phyloP scores from a whole-genome alignment of 176 grass and related monocot genomes.

The Raddia guianensis region DNA sequence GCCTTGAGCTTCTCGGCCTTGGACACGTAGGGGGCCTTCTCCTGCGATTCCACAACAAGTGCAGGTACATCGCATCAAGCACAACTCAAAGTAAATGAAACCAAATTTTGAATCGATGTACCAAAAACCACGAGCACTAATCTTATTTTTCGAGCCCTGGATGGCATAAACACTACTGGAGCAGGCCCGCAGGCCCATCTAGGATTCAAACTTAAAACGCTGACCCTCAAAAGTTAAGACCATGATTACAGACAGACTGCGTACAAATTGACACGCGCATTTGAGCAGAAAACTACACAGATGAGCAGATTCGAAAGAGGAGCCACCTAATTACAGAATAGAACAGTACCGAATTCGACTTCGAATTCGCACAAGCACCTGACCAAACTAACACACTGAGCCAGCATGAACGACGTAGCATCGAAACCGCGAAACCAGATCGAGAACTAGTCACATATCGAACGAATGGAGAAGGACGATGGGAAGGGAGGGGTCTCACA shows the following conservation, averaged over 20 bases:
- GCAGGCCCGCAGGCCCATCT: too few species aligned
- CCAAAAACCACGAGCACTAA: neutral
- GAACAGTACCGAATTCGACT: neutral
- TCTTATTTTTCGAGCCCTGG: too few species aligned
- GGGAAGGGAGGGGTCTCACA: constrained; percentile 34
- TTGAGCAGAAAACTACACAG: neutral
- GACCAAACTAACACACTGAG: neutral
- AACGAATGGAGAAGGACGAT: neutral
- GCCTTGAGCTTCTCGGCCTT: constrained; percentile 91
- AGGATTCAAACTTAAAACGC: too few species aligned
- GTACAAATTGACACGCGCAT: neutral
- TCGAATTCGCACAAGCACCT: neutral
- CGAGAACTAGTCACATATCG: neutral
- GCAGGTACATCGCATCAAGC: neutral
- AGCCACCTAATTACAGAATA: neutral
- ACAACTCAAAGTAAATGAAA: neutral
- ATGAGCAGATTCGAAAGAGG: neutral
- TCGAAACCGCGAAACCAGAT: neutral
- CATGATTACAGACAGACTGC: neutral
- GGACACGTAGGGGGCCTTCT: constrained; percentile 68
- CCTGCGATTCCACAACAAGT: constrained; percentile 38
- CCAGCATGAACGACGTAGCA: too few species aligned
- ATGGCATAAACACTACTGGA: neutral
- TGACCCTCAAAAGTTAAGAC: too few species aligned
- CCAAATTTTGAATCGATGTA: neutral